phyloP scores from a whole-genome alignment of 2,329 filamentous ascomycete genomes.

The Blumeriella jaapii region DNA sequence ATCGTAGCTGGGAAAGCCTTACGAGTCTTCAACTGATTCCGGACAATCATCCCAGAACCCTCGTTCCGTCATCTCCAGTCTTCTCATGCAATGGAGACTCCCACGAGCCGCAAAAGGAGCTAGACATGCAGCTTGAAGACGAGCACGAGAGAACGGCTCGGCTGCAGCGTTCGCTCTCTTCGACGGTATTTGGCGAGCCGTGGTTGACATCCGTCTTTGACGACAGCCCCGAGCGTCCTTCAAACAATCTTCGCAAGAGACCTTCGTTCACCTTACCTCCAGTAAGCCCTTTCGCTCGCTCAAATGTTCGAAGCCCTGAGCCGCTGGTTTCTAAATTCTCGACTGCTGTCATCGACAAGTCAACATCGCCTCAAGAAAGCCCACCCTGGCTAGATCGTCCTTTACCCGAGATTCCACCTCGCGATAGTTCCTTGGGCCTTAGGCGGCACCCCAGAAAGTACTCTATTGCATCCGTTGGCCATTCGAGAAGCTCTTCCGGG shows the following conservation, averaged over 20 bases:
- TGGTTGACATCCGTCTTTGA: constrained; percentile 17
- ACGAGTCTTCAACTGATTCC: constrained; percentile 36
- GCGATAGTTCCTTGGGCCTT: constrained; percentile 5
- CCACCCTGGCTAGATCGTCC: constrained; percentile 6
- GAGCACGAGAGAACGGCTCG: constrained; percentile 2
- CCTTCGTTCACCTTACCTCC: constrained; percentile 1
- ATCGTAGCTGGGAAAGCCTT: constrained; percentile 41
- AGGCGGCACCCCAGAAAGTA: neutral
- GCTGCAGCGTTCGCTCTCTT: constrained; percentile 6
- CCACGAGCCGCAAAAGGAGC: constrained; percentile 5
- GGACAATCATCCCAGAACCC: constrained; percentile 9
- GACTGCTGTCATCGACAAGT: constrained; percentile 7
- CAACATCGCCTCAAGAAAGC: constrained; percentile 4
- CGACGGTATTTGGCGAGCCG: constrained; percentile 3
- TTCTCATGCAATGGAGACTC: constrained; percentile 12
- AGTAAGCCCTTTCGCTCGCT: too few species aligned
- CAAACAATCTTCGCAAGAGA: constrained; percentile 2
- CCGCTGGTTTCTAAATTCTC: constrained; percentile 2
- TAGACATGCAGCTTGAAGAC: constrained; percentile 7
- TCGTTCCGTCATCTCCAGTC: constrained; percentile 13
- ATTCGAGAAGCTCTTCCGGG: constrained; percentile 8
- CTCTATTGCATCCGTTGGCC: neutral
- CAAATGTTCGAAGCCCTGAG: neutral
- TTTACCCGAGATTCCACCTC: constrained; percentile 11
- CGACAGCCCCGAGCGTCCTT: constrained; percentile 6